These are phyloP conservation scores for Leccinum rimulosum DNA, from an alignment of 768 basidiomycete species.

Conservation along the genomic window DNA sequence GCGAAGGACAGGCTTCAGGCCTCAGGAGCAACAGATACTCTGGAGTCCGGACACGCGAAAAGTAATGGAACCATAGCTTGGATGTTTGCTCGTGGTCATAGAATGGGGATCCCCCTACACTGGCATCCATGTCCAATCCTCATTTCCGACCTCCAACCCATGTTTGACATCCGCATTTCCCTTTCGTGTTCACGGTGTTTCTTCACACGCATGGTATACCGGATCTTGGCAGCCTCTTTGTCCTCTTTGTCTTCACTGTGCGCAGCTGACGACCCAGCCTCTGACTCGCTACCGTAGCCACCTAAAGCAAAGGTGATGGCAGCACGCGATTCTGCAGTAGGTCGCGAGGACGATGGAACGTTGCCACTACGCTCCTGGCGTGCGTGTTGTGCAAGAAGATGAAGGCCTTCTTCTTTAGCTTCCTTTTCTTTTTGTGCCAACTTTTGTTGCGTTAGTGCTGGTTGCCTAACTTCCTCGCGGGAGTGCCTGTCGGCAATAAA, in stretches of 20 bases:
- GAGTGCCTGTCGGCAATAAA: constrained; percentile 97
- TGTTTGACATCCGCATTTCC: constrained; percentile 98
- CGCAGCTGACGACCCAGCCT: constrained; percentile 42
- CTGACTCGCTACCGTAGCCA: constrained; percentile 83
- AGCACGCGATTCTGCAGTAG: constrained; percentile 63
- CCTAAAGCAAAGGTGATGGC: constrained; percentile 76
- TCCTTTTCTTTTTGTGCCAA: too few relatives aligned
- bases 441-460: too few relatives aligned
- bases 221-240: constrained; percentile 79
- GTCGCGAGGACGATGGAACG: constrained; percentile 56
- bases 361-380: constrained; percentile 90
- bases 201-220: constrained; percentile 89
- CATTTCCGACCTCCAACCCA: constrained; percentile 68
- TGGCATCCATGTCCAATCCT: too few relatives aligned
- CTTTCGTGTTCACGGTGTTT: constrained; percentile 93
- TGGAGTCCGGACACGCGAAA: too few relatives aligned
- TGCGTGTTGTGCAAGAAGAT: constrained; percentile 91
- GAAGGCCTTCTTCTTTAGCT: constrained; percentile 88
- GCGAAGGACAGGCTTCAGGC: too few relatives aligned
- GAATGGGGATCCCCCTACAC: too few relatives aligned
- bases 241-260: constrained; percentile 63
- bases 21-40: too few relatives aligned
- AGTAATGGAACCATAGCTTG: too few relatives aligned
- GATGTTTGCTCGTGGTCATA: too few relatives aligned
- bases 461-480: constrained; percentile 95